Conservation (phyloP, 768 basidiomycete genomes). For the Termitomyces sp. region DNA sequence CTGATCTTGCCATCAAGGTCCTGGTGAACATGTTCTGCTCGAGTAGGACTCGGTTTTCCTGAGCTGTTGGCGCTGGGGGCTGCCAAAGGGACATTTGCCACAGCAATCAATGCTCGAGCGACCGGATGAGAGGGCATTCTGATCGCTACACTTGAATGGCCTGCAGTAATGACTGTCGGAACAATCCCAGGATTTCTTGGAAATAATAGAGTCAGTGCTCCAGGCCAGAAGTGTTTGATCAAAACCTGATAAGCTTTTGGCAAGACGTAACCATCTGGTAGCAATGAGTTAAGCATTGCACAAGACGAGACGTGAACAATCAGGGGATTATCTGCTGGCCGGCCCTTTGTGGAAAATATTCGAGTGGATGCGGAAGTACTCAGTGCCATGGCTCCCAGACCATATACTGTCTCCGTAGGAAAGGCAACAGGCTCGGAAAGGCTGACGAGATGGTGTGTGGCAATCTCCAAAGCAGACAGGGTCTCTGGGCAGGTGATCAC, state of each 20-base stretch:
- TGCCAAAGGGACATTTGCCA: slow-evolving; percentile 71
- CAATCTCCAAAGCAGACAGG: slow-evolving; percentile 44
- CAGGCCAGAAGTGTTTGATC: slow-evolving; percentile 91
- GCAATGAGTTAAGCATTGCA: slow-evolving; percentile 70
- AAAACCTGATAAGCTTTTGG: slow-evolving; percentile 65
- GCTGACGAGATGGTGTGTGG: slow-evolving; percentile 47
- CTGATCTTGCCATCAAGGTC: slow-evolving; percentile 74
- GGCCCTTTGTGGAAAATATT: slow-evolving; percentile 87
- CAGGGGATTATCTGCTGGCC: slow-evolving; percentile 93
- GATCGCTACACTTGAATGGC: slow-evolving; percentile 78
- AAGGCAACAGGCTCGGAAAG: slow-evolving; percentile 67
- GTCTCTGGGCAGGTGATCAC: slow-evolving; percentile 46
- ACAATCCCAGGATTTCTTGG: slow-evolving; percentile 59
- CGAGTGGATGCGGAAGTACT: slow-evolving; percentile 52
- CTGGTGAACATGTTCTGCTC: slow-evolving; percentile 73
- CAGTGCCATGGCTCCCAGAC: slow-evolving; percentile 86
- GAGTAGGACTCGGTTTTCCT: slow-evolving; percentile 91
- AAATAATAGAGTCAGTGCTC: slow-evolving; percentile 88
- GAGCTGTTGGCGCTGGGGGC: slow-evolving; percentile 96
- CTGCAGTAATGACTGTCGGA: slow-evolving; percentile 74
- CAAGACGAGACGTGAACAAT: slow-evolving; percentile 93
- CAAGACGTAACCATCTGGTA: slow-evolving; percentile 59
- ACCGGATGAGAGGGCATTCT: slow-evolving; percentile 94
- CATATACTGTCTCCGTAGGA: slow-evolving; percentile 98
- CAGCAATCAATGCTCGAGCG: slow-evolving; percentile 81